These are phyloP conservation scores for Sclerotinia subarctica DNA, from an alignment of 2,329 filamentous ascomycete species.

Conservation along the genomic window DNA sequence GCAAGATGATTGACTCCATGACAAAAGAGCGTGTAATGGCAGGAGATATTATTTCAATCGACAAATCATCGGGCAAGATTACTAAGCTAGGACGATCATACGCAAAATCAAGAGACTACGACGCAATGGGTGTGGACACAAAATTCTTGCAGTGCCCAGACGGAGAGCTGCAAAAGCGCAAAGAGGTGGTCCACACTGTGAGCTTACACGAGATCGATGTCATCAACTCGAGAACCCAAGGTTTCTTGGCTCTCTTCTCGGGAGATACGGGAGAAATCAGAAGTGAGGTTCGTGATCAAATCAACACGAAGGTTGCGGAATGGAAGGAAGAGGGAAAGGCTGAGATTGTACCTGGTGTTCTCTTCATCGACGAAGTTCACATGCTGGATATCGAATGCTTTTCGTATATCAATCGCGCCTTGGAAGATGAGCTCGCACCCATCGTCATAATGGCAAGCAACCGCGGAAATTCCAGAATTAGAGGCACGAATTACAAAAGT, in stretches of 20 bases:
- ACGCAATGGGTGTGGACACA: constrained; percentile 97
- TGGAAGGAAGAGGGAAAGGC: constrained; percentile 99
- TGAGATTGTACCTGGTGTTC: constrained; percentile 91
- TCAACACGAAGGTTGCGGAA: constrained; percentile 97
- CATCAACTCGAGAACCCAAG: constrained; percentile 98
- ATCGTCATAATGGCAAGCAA: constrained; percentile 99
- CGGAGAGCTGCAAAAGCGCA: constrained; percentile 93
- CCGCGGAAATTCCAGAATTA: constrained; percentile 83
- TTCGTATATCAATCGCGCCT: constrained; percentile 94
- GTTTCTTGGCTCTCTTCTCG: constrained; percentile 94
- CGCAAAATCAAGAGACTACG: constrained; percentile 93
- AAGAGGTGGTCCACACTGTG: constrained; percentile 95
- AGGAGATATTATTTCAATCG: constrained; percentile 96
- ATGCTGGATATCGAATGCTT: constrained; percentile 99
- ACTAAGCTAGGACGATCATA: constrained; percentile 95
- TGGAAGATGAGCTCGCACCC: constrained; percentile 91
- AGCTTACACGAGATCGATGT: constrained; percentile 98
- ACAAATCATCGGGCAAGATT: constrained; percentile 97
- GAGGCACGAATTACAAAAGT: constrained; percentile 88
- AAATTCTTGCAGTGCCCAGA: constrained; percentile 98
- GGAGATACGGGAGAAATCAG: constrained; percentile 97
- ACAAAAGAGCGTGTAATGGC: constrained; percentile 99
- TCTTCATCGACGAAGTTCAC: constrained; percentile 99
- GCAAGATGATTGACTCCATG: constrained; percentile 99
- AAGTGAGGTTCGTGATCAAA: constrained; percentile 95